These are phyloP conservation scores for Penicillium rolfsii DNA, from an alignment of 2,329 filamentous ascomycete genomes.

Conservation along the genomic window DNA sequence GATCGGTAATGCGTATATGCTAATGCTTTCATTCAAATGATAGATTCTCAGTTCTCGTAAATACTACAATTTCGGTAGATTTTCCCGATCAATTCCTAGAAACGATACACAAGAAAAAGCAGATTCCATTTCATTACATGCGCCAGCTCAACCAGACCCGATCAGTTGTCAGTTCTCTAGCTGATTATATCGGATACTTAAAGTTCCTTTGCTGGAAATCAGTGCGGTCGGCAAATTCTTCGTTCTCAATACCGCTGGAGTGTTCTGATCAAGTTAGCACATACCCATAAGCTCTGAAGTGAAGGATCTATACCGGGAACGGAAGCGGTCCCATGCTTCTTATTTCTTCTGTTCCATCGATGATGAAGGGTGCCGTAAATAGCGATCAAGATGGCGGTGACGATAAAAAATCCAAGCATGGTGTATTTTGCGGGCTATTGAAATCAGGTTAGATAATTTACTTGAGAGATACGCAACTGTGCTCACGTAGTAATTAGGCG, in stretches of 20 bases:
- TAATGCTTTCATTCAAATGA: neutral
- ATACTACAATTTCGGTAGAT: neutral
- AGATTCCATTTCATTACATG: neutral
- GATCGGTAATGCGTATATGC: neutral
- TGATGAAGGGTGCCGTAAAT: neutral
- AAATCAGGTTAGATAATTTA: neutral
- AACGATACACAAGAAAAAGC: neutral
- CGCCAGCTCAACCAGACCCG: neutral
- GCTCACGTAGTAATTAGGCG: slow-evolving; percentile 24
- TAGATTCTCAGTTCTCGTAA: neutral
- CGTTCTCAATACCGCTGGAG: neutral
- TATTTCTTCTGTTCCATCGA: neutral
- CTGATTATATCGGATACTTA: neutral
- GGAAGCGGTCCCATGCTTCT: neutral
- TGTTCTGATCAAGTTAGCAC: neutral
- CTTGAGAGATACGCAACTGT: neutral
- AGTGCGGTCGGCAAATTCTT: neutral
- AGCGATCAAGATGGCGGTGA: neutral
- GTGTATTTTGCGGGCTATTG: neutral
- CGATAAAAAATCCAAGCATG: neutral
- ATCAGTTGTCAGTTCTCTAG: neutral
- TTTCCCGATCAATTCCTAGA: neutral
- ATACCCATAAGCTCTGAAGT: neutral
- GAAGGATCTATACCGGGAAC: neutral
- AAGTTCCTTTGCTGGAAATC: neutral